Evolutionary conservation across 352 stramenopile species (phyloP).

Genomic region (Phytophthora cactorum): DNA sequence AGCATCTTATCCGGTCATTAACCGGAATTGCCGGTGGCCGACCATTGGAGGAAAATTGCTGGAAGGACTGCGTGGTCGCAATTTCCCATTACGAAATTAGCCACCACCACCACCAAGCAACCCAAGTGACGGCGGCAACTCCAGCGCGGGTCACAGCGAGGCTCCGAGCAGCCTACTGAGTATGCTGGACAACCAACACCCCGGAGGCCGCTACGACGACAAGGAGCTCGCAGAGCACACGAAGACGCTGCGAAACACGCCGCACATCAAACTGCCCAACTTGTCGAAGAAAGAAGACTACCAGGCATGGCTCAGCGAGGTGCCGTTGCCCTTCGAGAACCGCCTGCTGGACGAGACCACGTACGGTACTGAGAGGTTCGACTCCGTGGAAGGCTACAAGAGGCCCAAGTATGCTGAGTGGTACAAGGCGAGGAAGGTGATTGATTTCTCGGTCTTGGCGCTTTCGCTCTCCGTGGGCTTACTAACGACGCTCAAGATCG

Average conservation of each 20-base stretch:
- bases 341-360: constrained; percentile 4
- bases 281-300: neutral
- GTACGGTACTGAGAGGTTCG: constrained; percentile 1
- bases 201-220: constrained; percentile 3
- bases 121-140: no score
- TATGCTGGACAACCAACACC: neutral
- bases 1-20: no score
- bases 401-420: constrained; percentile 3
- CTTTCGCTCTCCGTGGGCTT: neutral
- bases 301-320: constrained; percentile 2
- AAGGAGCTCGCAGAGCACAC: neutral
- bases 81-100: neutral
- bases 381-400: neutral
- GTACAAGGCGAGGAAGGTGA: neutral
- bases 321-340: constrained; percentile 5
- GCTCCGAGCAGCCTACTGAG: no score
- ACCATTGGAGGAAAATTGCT: no score
- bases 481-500: constrained; percentile 5
- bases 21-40: no score
- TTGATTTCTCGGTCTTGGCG: constrained; percentile 2
- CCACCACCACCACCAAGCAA: no score
- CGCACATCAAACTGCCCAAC: neutral
- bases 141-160: neutral
- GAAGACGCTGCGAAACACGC: neutral
- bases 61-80: no score